Evolutionary conservation across 2,329 filamentous ascomycete genomes (phyloP).

Genomic region (Aspergillus quadricinctus): DNA sequence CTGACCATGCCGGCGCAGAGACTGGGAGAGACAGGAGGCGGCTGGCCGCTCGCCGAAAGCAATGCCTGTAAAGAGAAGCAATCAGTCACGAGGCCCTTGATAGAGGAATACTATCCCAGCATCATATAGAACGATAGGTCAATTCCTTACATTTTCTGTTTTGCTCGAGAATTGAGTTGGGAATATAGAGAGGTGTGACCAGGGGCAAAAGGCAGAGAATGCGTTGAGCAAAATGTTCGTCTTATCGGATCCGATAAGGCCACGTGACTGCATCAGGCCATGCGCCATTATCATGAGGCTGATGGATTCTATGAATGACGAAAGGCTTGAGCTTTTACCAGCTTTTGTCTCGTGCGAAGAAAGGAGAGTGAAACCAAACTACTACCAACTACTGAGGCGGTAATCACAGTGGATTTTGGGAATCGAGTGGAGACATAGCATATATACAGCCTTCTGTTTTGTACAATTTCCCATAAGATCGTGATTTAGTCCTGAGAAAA

Average conservation of each 20-base stretch:
- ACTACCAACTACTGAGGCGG: neutral
- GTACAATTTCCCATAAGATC: neutral
- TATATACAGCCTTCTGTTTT: neutral
- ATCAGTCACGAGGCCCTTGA: neutral
- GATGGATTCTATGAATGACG: neutral
- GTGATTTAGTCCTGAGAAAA: neutral
- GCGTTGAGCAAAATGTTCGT: neutral
- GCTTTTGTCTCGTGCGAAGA: neutral
- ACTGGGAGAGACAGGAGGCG: conserved; percentile 49
- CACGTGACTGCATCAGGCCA: neutral
- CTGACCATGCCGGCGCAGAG: conserved; percentile 40
- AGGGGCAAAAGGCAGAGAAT: neutral
- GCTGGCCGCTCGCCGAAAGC: conserved; percentile 54
- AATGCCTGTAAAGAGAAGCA: conserved; percentile 44
- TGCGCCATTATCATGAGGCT: neutral
- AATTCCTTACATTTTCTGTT: neutral
- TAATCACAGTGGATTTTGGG: neutral
- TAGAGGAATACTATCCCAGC: neutral
- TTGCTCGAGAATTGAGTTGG: neutral
- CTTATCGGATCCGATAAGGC: neutral
- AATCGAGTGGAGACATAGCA: neutral
- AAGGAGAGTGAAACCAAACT: neutral
- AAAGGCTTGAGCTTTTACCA: neutral
- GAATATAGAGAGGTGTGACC: neutral
- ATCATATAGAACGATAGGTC: neutral